phyloP scores from a whole-genome alignment of 164 flowering plant genomes.

The Houttuynia cordata region DNA sequence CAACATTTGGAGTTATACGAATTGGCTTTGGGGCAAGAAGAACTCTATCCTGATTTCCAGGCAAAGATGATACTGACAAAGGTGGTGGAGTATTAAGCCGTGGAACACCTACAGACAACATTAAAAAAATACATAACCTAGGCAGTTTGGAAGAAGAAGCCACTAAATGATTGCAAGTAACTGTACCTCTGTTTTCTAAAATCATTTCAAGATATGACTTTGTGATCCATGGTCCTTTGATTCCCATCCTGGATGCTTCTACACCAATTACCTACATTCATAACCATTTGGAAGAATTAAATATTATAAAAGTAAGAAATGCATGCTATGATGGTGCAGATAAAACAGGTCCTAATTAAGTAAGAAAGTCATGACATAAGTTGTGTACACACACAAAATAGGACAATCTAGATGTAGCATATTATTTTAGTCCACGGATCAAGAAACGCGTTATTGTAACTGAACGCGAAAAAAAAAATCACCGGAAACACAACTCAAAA shows the following conservation, averaged over 20 bases:
- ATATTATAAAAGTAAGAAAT: neutral
- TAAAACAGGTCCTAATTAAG: neutral
- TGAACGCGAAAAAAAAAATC: no score
- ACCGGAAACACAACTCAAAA: no score
- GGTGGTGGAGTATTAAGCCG: constrained; percentile 94
- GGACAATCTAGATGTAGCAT: no score
- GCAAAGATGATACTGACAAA: constrained; percentile 27
- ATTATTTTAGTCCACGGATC: no score
- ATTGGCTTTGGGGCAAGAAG: constrained; percentile 75
- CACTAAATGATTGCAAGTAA: constrained; percentile 1
- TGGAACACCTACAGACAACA: constrained; percentile 87
- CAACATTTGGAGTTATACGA: constrained; percentile 54
- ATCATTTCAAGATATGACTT: constrained; percentile 95
- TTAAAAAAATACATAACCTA: no score
- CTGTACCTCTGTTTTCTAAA: constrained; percentile 76
- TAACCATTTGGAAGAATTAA: neutral
- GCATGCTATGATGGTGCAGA: neutral
- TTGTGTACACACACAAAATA: no score
- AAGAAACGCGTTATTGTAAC: no score
- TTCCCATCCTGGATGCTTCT: constrained; percentile 63
- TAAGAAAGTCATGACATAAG: no score
- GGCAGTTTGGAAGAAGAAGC: neutral
- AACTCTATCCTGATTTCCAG: constrained; percentile 37
- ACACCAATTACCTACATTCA: constrained; percentile 59
- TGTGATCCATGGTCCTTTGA: constrained; percentile 90